Evolutionary conservation across 2,329 filamentous ascomycete species (phyloP).

Genomic region (Penicillium sp.): DNA sequence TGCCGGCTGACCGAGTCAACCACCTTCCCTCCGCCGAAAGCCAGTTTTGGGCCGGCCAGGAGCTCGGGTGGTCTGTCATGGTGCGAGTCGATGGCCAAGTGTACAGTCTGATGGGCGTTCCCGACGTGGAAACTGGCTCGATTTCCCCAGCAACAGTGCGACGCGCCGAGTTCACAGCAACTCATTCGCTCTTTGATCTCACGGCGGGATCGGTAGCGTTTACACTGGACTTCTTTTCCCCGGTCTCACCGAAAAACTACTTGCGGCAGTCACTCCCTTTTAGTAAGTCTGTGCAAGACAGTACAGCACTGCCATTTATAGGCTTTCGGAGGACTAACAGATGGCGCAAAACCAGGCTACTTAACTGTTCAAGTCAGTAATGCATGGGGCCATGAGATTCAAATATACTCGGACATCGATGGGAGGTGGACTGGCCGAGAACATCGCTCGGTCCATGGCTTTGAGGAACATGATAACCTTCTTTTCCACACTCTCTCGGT

Average conservation of each 20-base stretch:
- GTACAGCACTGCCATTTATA: neutral
- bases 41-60: slow-evolving; percentile 49
- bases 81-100: slow-evolving; percentile 44
- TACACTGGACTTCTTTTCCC: slow-evolving; percentile 49
- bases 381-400: slow-evolving; percentile 32
- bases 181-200: slow-evolving; percentile 45
- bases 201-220: slow-evolving; percentile 39
- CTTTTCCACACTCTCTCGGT: slow-evolving; percentile 38
- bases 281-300: slow-evolving; percentile 26
- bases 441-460: slow-evolving; percentile 25
- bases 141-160: slow-evolving; percentile 38
- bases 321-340: slow-evolving; percentile 10
- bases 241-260: slow-evolving; percentile 46
- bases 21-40: slow-evolving; percentile 41
- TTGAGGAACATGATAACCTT: slow-evolving; percentile 28
- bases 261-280: slow-evolving; percentile 49
- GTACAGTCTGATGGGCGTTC: slow-evolving; percentile 48
- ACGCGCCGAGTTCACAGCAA: slow-evolving; percentile 45
- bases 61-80: slow-evolving; percentile 46
- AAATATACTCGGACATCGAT: slow-evolving; percentile 49
- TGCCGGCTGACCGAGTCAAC: slow-evolving; percentile 43
- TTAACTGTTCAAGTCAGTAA: slow-evolving; percentile 41
- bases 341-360: slow-evolving; percentile 32
- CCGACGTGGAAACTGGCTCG: slow-evolving; percentile 23
- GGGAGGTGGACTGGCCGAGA: slow-evolving; percentile 46